A percentile compares a stretch with the other conserved stretches of the same genome.
Conservation (phyloP, 805 yeast genomes). For the Danielia reshetovae region DNA sequence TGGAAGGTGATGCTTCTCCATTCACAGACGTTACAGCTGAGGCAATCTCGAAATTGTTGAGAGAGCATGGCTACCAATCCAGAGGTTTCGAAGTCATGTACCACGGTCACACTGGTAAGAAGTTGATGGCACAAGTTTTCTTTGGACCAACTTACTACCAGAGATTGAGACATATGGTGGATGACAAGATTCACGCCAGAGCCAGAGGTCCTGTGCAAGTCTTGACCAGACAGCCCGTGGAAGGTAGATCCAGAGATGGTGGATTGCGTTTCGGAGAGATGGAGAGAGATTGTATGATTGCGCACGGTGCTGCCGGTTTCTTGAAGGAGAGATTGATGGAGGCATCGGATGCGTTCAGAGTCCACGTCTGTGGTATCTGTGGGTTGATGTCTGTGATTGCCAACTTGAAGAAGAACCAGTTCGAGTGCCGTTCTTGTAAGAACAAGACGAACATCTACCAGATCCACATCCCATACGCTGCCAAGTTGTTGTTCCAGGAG, state of each 20-base stretch:
- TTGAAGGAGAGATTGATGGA: constrained; percentile 97
- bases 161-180: constrained; percentile 98
- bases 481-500: constrained; percentile 96
- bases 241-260: constrained; percentile 99
- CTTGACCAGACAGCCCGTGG: constrained; percentile 96
- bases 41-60: constrained; percentile 84
- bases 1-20: constrained; percentile 99
- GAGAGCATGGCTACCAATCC: constrained; percentile 96
- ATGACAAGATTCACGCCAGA: constrained; percentile 97
- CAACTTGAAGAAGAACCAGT: constrained; percentile 93
- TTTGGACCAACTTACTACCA: constrained; percentile 99
- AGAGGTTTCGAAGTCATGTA: constrained; percentile 99
- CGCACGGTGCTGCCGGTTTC: constrained; percentile 99
- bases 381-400: constrained; percentile 98
- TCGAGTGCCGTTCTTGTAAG: constrained; percentile 97
- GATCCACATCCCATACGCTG: constrained; percentile 97
- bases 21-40: constrained; percentile 98
- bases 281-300: constrained; percentile 99
- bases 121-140: constrained; percentile 96
- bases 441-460: constrained; percentile 98
- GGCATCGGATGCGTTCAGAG: constrained; percentile 98
- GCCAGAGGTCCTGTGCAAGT: constrained; percentile 99
- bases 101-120: constrained; percentile 98
- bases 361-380: constrained; percentile 96
- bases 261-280: constrained; percentile 98